Evolutionary conservation across 108 stramenopile genomes (phyloP).

Genomic region (Stephanodiscus triporus): DNA sequence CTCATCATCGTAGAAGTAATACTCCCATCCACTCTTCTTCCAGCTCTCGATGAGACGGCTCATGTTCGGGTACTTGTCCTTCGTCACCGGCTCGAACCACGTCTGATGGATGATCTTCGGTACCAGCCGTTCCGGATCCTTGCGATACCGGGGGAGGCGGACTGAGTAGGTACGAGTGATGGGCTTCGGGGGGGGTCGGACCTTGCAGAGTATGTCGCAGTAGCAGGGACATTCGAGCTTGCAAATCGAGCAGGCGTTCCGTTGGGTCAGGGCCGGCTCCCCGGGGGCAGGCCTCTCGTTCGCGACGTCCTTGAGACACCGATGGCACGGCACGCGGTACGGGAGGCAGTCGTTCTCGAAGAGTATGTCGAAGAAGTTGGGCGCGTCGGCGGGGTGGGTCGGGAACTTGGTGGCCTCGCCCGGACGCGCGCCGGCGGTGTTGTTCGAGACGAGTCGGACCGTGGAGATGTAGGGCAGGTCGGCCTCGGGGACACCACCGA

Average conservation of each 20-base stretch:
- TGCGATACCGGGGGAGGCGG: constrained; percentile 56
- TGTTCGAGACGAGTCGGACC: constrained; percentile 35
- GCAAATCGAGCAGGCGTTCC: constrained; percentile 43
- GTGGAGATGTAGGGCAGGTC: constrained; percentile 53
- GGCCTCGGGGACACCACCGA: constrained; percentile 29
- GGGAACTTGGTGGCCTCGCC: constrained; percentile 7
- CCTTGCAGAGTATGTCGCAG: constrained; percentile 51
- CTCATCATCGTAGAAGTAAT: constrained; percentile 27
- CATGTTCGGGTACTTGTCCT: constrained; percentile 31
- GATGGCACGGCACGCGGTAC: constrained; percentile 44
- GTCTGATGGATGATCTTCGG: constrained; percentile 86
- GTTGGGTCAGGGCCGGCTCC: not conserved
- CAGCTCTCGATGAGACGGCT: constrained; percentile 19
- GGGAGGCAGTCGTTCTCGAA: constrained; percentile 57
- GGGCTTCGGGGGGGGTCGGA: constrained; percentile 50
- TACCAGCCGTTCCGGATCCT: constrained; percentile 67
- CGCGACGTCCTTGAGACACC: constrained; percentile 45
- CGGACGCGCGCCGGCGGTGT: constrained; percentile 9
- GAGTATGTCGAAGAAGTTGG: constrained; percentile 60
- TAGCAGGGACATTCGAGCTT: constrained; percentile 50
- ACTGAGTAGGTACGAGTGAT: constrained; percentile 37
- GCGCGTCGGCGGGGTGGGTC: constrained; percentile 30
- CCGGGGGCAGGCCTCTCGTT: constrained; percentile 24
- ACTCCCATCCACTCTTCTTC: constrained; percentile 33
- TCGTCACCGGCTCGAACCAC: constrained; percentile 48